Evolutionary conservation across 1,139 yeast genomes (phyloP), one percentile per base, ranked within the genome.

Genomic region (Geotrichum reessii): DNA sequence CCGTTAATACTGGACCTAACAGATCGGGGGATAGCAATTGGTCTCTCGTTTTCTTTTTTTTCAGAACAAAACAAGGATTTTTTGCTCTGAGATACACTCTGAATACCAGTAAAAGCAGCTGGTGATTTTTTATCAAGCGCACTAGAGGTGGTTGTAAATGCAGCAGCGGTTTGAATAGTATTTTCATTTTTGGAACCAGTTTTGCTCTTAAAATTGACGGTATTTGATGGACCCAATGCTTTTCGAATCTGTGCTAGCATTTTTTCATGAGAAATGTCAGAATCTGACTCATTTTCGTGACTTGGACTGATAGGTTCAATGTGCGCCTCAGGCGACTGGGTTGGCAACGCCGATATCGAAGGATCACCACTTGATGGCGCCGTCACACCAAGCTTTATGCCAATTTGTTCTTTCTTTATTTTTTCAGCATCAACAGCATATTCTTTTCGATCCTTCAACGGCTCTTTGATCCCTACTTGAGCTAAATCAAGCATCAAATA

Each of bases 401-500:
- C 17, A 17, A 5, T 7, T 5, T 49, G n/a, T 49, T 7, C 22
- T 3, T 4, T n/a, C 37, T 24, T 1, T 47, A 14, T 25, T 12
- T 27, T 28, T 31, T 19, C 42, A 14, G 42, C 42, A 14, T 37
- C 42, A 14, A 37, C 3, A 14, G n/a, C 22, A n/a, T 21, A 40
- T 17, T 31, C 24, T 27, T 27, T 25, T 19, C 40, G 33, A 12
- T 17, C 42, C 6, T 28, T 27, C 19, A 27, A 6, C 22, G 22
- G 42, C 25, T 12, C 21, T 17, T 24, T 22, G 24, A 44, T n/a
- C 3, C 50, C 40, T 48, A 37, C 44, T 14, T 40, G 48, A 8
- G 56, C 54, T 8, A 57, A 46, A 50, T 57, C 59, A 21, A 57
- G 40, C 21, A 57, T 42, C n/a, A 57, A 28, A 11, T 48, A 24